Conservation (phyloP, 169 alveolate genomes). For the Plasmodium gallinaceum region DNA sequence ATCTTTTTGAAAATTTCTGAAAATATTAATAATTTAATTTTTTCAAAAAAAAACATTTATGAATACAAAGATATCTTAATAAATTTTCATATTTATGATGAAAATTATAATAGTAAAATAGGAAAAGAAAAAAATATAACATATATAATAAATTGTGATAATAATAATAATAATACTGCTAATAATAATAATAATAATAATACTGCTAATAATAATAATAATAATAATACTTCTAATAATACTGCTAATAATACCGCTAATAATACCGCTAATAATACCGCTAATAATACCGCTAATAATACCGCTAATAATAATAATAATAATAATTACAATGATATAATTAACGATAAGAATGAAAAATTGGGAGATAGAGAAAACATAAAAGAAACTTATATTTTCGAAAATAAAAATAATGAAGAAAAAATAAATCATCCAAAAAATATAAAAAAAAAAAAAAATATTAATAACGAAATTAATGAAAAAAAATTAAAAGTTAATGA, state of each 20-base stretch:
- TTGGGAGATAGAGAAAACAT: background rate
- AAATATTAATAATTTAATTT: slow-evolving; percentile 21
- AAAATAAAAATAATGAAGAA: background rate
- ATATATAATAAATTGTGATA: background rate
- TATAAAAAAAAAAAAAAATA: too few species aligned
- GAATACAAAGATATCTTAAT: slow-evolving; percentile 9
- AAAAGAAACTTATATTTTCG: background rate
- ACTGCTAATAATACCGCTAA: background rate
- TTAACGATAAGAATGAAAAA: background rate
- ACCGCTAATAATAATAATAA: background rate
- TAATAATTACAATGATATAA: background rate
- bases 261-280: background rate
- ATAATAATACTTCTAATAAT: background rate
- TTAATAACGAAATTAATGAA: background rate
- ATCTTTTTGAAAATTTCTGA: slow-evolving; percentile 13
- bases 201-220: background rate
- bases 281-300: background rate
- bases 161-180: too few species aligned
- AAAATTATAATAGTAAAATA: background rate
- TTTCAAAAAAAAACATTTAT: background rate
- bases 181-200: background rate
- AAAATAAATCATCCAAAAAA: background rate
- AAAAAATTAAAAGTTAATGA: background rate
- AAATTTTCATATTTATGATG: slow-evolving; percentile 5
- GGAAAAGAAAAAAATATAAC: background rate